phyloP scores from a whole-genome alignment of 345 rosid species.

The Nephelium lappaceum region DNA sequence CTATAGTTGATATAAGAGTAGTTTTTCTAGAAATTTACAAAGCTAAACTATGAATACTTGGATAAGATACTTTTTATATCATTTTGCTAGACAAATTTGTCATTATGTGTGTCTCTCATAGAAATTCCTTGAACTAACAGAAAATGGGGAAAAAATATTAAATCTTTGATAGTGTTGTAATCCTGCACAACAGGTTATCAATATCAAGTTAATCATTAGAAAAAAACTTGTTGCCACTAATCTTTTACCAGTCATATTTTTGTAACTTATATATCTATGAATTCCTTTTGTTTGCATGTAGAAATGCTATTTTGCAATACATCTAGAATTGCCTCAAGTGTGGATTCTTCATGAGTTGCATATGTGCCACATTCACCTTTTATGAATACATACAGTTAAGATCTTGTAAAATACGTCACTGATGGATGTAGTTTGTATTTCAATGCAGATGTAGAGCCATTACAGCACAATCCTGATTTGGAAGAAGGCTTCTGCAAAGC shows the following conservation, averaged over 20 bases:
- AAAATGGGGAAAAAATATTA: not conserved
- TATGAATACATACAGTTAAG: not conserved
- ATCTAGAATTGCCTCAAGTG: not conserved
- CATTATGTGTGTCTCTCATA: not conserved
- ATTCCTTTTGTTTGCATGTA: not conserved
- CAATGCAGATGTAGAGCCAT: slow-evolving; percentile 83
- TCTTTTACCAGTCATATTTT: not conserved
- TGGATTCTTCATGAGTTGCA: slow-evolving; percentile 9
- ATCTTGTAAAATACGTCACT: slow-evolving; percentile 3
- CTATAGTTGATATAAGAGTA: not conserved
- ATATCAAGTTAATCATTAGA: not conserved
- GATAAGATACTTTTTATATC: not conserved
- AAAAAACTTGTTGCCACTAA: not conserved
- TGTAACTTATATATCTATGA: not conserved
- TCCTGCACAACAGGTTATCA: not conserved
- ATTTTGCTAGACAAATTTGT: not conserved
- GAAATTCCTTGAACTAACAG: not conserved
- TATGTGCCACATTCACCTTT: not conserved
- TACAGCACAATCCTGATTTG: slow-evolving; percentile 62
- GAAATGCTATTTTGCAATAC: not conserved
- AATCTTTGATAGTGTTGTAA: not conserved
- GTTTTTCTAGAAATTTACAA: not conserved
- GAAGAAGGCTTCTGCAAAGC: slow-evolving; percentile 96
- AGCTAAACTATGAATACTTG: not conserved
- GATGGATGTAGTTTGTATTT: slow-evolving; percentile 11